These are phyloP conservation scores for Zopfia rhizophila DNA, from an alignment of 2,329 filamentous ascomycete species.

Conservation along the genomic window DNA sequence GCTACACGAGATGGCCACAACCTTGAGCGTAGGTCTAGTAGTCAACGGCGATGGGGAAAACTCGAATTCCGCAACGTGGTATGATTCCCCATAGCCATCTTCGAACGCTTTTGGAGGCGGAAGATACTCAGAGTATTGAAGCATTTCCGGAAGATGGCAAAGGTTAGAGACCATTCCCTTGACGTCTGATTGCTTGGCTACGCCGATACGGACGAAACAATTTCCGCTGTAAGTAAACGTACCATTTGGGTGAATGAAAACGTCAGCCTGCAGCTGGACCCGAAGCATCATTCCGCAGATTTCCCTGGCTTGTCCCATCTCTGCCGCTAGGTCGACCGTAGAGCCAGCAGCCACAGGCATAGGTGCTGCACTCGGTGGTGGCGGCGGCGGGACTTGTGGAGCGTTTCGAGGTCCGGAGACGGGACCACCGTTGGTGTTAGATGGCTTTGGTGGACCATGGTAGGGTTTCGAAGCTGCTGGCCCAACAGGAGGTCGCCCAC, in stretches of 20 bases:
- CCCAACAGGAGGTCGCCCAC: not conserved
- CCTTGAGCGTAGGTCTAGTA: slow-evolving; percentile 24
- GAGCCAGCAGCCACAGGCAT: no score
- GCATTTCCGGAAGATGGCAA: slow-evolving; percentile 37
- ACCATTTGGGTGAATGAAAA: slow-evolving; percentile 38
- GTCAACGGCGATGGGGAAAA: slow-evolving; percentile 25
- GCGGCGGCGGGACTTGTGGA: not conserved
- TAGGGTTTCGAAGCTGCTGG: not conserved
- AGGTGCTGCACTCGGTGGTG: no score
- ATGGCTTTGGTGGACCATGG: no score
- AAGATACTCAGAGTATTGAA: slow-evolving; percentile 39
- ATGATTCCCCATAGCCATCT: slow-evolving; percentile 29
- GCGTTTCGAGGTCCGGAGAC: not conserved
- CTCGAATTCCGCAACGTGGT: slow-evolving; percentile 33
- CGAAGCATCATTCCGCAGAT: slow-evolving; percentile 38
- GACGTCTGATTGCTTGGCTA: slow-evolving; percentile 30
- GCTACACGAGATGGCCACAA: slow-evolving; percentile 40
- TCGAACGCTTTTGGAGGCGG: slow-evolving; percentile 37
- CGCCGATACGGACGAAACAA: slow-evolving; percentile 38
- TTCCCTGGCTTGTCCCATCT: slow-evolving; percentile 37
- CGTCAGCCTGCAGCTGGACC: slow-evolving; percentile 39
- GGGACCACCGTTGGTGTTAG: no score
- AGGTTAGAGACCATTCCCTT: slow-evolving; percentile 33
- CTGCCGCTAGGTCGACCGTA: slow-evolving; percentile 28
- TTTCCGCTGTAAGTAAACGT: slow-evolving; percentile 35